phyloP scores from a whole-genome alignment of 345 rosid species.

The Linum usitatissimum region DNA sequence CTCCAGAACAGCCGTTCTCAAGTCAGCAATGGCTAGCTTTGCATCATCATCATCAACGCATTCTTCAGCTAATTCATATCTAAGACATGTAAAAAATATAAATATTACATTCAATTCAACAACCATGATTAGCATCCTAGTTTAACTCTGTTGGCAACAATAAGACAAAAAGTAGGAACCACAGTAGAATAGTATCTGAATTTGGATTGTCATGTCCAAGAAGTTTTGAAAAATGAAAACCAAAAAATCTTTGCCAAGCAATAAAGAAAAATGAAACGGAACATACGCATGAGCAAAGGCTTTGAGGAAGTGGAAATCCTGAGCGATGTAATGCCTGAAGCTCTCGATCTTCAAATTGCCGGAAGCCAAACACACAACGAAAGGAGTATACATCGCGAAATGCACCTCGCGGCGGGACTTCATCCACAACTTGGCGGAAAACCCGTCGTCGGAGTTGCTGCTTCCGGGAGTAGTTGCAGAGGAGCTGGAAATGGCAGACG shows the following conservation, averaged over 20 bases:
- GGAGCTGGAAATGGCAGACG: slow-evolving; percentile 2
- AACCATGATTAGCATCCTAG: slow-evolving; percentile 3
- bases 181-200: not conserved
- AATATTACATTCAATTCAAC: not conserved
- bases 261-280: not conserved
- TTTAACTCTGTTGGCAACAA: slow-evolving; percentile 1
- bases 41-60: slow-evolving; percentile 96
- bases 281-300: slow-evolving; percentile 89
- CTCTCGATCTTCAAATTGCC: slow-evolving; percentile 60
- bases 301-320: slow-evolving; percentile 77
- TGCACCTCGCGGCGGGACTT: slow-evolving; percentile 51
- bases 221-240: no score
- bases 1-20: slow-evolving; percentile 61
- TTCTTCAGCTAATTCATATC: slow-evolving; percentile 81
- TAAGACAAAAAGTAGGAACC: not conserved
- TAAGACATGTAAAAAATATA: slow-evolving; percentile 10
- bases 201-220: not conserved
- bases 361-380: slow-evolving; percentile 60
- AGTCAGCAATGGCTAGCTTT: slow-evolving; percentile 49
- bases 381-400: slow-evolving; percentile 69
- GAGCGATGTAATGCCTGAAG: slow-evolving; percentile 69
- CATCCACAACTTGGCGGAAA: slow-evolving; percentile 61
- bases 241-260: no score
- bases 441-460: slow-evolving; percentile 35
- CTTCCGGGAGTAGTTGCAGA: not conserved